These are phyloP conservation scores for Volvox carteri DNA, from an alignment of 163 green algal species.

Conservation along the genomic window DNA sequence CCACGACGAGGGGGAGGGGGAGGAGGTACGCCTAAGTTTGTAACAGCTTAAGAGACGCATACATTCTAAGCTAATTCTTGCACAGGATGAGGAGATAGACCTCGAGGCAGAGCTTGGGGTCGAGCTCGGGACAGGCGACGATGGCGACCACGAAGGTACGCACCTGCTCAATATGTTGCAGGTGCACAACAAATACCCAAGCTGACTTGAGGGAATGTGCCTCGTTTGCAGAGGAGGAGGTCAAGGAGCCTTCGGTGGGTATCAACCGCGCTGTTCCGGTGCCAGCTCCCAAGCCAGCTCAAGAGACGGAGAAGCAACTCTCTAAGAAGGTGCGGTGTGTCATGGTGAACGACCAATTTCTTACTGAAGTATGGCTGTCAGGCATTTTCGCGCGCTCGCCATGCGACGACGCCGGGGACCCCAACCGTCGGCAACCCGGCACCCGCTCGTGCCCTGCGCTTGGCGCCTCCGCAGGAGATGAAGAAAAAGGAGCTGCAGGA, in stretches of 20 bases:
- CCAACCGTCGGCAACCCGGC: not conserved
- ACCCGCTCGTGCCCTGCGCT: not conserved
- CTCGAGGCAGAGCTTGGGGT: constrained; percentile 56
- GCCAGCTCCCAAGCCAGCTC: constrained; percentile 52
- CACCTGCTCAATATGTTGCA: not conserved
- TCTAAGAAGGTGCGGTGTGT: constrained; percentile 80
- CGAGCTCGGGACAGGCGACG: constrained; percentile 50
- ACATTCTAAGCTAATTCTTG: not conserved
- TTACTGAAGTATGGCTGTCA: too few relatives aligned
- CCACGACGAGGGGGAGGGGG: constrained; percentile 38
- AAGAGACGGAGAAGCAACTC: constrained; percentile 80
- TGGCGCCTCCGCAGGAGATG: constrained; percentile 72
- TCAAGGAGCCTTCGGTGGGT: constrained; percentile 1
- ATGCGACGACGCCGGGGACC: too few relatives aligned
- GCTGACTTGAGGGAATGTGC: not conserved
- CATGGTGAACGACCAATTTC: too few relatives aligned
- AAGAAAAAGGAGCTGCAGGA: constrained; percentile 93
- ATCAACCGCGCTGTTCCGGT: not conserved
- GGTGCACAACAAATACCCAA: too few relatives aligned
- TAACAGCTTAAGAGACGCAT: not conserved
- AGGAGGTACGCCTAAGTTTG: constrained; percentile 42
- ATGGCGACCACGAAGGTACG: constrained; percentile 49
- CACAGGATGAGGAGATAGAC: constrained; percentile 56
- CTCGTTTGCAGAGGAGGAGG: constrained; percentile 40
- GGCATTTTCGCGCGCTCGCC: too few relatives aligned